Conservation (phyloP, 306 rosid species). For the Luffa acutangula region DNA sequence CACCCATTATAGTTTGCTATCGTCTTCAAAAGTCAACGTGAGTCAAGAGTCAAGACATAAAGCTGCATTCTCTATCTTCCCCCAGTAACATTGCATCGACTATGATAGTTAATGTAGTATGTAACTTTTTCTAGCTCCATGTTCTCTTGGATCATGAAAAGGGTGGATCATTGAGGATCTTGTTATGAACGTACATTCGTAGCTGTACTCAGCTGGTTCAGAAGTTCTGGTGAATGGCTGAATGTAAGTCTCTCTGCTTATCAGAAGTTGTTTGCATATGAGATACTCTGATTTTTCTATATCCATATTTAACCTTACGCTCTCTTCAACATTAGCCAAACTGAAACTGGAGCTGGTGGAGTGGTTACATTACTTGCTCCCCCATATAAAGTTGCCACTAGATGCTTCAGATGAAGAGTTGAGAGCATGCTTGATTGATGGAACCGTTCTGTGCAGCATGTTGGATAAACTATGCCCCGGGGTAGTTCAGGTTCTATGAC, state of each 20-base stretch:
- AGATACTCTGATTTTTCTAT: conserved; percentile 5
- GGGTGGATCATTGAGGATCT: conserved; percentile 12
- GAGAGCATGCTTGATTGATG: conserved; percentile 62
- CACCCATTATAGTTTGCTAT: background rate
- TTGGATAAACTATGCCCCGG: conserved; percentile 67
- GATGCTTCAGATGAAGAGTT: conserved; percentile 74
- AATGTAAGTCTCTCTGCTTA: conserved; percentile 22
- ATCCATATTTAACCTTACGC: conserved; percentile 9
- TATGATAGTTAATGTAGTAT: background rate
- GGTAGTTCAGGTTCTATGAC: conserved; percentile 39
- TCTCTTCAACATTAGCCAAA: conserved; percentile 34
- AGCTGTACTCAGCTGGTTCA: conserved; percentile 27
- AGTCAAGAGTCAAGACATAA: background rate
- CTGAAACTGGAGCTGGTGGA: conserved; percentile 43
- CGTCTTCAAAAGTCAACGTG: background rate
- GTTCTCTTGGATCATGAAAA: conserved; percentile 15
- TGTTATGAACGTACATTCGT: conserved; percentile 41
- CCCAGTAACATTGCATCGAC: background rate
- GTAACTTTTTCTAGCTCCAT: conserved; percentile 15
- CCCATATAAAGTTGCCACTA: conserved; percentile 50
- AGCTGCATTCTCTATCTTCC: background rate
- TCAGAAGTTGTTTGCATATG: conserved; percentile 3
- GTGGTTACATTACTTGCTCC: conserved; percentile 74
- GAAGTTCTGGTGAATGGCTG: conserved; percentile 26
- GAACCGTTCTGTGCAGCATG: conserved; percentile 61